phyloP scores from a whole-genome alignment of 176 grass and related monocot genomes.

The Triticum monococcum region DNA sequence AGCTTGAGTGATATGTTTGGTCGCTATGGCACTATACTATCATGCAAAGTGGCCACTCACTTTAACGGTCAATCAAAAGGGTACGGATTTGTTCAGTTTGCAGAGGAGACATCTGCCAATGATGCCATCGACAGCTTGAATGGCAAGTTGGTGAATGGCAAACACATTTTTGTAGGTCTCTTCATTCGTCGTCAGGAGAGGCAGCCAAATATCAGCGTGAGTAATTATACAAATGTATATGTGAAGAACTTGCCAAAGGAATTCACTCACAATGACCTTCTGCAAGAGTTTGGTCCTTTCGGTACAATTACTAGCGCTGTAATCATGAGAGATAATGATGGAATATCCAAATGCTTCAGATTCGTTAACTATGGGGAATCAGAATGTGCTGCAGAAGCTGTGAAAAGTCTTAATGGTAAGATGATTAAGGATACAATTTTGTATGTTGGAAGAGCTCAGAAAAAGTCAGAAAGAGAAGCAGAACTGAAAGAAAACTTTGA shows the following conservation, averaged over 20 bases:
- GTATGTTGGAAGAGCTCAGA: constrained; percentile 36
- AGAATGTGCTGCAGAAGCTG: constrained; percentile 30
- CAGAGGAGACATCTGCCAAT: constrained; percentile 27
- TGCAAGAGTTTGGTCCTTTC: constrained; percentile 28
- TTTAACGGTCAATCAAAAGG: constrained; percentile 38
- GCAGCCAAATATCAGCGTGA: neutral
- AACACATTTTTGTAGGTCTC: constrained; percentile 33
- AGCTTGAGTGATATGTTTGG: constrained; percentile 32
- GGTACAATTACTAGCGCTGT: constrained; percentile 47
- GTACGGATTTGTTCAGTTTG: constrained; percentile 53
- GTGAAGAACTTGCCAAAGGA: constrained; percentile 43
- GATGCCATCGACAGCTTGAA: constrained; percentile 42
- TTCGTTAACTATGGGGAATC: constrained; percentile 53
- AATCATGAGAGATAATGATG: constrained; percentile 39
- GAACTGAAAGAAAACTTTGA: constrained; percentile 37
- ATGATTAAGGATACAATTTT: constrained; percentile 16
- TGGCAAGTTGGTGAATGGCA: constrained; percentile 43
- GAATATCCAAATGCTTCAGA: constrained; percentile 45
- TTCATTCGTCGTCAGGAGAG: constrained; percentile 33
- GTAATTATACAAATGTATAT: constrained; percentile 8
- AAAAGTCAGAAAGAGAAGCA: constrained; percentile 40
- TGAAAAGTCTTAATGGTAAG: constrained; percentile 37
- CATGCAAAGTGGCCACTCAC: constrained; percentile 50
- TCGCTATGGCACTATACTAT: constrained; percentile 38
- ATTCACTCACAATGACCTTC: constrained; percentile 39